phyloP scores from a whole-genome alignment of 1,139 yeast genomes.

The Suhomyces choctaworum region DNA sequence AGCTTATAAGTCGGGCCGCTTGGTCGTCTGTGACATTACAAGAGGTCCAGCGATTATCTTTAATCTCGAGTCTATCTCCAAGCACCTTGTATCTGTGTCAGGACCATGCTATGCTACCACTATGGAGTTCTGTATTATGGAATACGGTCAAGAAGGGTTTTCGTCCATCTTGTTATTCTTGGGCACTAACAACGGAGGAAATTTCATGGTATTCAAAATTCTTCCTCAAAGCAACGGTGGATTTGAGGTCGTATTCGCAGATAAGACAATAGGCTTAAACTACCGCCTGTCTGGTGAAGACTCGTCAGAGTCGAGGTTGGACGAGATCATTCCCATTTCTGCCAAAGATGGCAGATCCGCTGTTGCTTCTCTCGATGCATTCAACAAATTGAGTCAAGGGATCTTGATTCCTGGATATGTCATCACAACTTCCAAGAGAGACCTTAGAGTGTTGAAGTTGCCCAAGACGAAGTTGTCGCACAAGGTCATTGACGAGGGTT shows the following conservation, averaged over 20 bases:
- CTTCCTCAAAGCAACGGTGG: constrained; percentile 71
- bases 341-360: constrained; percentile 61
- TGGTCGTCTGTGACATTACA: constrained; percentile 71
- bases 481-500: constrained; percentile 62
- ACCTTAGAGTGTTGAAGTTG: constrained; percentile 61
- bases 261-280: constrained; percentile 44
- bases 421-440: constrained; percentile 58
- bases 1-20: constrained; percentile 74
- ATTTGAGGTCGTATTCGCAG: constrained; percentile 60
- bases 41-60: constrained; percentile 82
- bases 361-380: constrained; percentile 59
- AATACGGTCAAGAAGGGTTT: constrained; percentile 61
- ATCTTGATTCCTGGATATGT: constrained; percentile 62
- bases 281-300: constrained; percentile 36
- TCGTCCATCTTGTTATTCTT: constrained; percentile 71
- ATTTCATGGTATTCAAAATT: constrained; percentile 64
- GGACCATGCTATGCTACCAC: constrained; percentile 51
- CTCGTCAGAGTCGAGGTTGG: constrained; percentile 52
- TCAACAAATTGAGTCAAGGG: constrained; percentile 65
- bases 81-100: constrained; percentile 39
- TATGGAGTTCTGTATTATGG: constrained; percentile 73
- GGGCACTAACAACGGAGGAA: constrained; percentile 79
- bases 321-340: constrained; percentile 59
- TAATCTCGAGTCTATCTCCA: constrained; percentile 45
- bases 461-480: constrained; percentile 66